A percentile compares a stretch with the other conserved stretches of the same genome.
These are phyloP conservation scores for Prunus dulcis DNA, from an alignment of 306 rosid species.

Conservation along the genomic window DNA sequence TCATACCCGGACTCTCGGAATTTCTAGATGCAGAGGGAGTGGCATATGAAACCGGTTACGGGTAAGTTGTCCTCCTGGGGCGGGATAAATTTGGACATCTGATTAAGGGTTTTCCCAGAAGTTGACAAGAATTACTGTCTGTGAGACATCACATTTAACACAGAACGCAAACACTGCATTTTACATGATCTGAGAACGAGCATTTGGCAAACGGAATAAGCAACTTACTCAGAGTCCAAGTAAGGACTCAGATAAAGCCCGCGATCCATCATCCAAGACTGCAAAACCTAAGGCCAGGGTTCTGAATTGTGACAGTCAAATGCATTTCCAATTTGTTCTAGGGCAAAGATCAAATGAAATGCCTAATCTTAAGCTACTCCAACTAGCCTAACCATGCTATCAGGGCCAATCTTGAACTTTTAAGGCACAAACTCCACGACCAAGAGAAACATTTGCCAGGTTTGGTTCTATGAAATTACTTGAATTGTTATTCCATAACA, in stretches of 20 bases:
- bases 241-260: not conserved
- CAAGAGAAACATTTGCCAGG: not conserved
- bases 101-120: too few species aligned
- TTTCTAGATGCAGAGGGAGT: too few species aligned
- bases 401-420: not conserved
- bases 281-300: not conserved
- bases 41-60: too few species aligned
- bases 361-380: not conserved
- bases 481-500: not conserved
- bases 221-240: not conserved
- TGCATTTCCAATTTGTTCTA: not conserved
- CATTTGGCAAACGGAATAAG: not conserved
- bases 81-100: too few species aligned
- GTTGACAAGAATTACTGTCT: too few species aligned
- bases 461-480: not conserved
- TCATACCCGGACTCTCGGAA: too few species aligned
- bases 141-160: not conserved
- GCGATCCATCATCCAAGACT: not conserved
- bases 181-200: not conserved
- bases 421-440: not conserved
- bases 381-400: not conserved
- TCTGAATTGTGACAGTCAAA: not conserved
- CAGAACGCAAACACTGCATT: not conserved
- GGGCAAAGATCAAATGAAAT: not conserved
- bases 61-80: too few species aligned